These are phyloP conservation scores for Rhododendron henanense DNA, from an alignment of 148 eudicot genomes.

Conservation along the genomic window DNA sequence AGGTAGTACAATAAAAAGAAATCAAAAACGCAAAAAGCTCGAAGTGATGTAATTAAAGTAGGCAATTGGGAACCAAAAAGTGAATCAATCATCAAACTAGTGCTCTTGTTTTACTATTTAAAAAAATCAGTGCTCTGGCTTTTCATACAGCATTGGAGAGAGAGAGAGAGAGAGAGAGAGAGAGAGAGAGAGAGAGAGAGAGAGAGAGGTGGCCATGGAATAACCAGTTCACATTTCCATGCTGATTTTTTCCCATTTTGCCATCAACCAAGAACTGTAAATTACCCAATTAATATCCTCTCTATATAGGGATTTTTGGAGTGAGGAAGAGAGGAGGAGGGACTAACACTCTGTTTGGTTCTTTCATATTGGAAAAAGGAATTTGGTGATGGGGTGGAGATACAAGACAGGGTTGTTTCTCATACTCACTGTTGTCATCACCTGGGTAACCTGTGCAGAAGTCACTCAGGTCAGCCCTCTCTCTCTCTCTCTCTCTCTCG, in stretches of 20 bases:
- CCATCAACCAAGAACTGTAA: background rate
- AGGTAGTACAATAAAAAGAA: background rate
- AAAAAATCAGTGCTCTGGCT: background rate
- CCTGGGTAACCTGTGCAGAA: constrained; percentile 86
- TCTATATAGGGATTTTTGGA: background rate
- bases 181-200: background rate
- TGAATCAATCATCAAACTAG: background rate
- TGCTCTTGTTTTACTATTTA: background rate
- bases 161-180: background rate
- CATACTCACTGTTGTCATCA: constrained; percentile 58
- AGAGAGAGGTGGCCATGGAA: background rate
- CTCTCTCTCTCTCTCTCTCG: background rate
- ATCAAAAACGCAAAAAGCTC: background rate
- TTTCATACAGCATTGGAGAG: background rate
- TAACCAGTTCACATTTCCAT: background rate
- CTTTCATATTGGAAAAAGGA: background rate
- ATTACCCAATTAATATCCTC: background rate
- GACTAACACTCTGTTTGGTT: background rate
- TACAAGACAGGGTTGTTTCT: constrained; percentile 62
- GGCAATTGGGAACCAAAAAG: background rate
- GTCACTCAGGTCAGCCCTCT: constrained; percentile 67
- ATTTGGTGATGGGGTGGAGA: constrained; percentile 56
- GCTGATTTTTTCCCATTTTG: background rate
- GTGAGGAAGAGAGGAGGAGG: background rate
- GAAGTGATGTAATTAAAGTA: background rate